phyloP scores from a whole-genome alignment of 352 stramenopile genomes.

The Globisporangium uncinulatum region DNA sequence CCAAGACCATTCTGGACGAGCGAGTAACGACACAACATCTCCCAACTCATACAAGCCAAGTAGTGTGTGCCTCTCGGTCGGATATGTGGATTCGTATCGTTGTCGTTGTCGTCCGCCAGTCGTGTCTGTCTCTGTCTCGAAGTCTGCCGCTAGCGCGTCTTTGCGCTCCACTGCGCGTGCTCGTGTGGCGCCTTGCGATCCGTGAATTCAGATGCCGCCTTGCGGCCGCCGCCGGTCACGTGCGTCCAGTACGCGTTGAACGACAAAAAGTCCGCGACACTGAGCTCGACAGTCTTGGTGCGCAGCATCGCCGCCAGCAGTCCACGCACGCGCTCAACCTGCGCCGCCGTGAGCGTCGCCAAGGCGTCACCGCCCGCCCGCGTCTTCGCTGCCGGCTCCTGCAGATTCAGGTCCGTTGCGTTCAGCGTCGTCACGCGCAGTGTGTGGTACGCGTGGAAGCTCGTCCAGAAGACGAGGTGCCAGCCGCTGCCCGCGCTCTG shows the following conservation, averaged over 20 bases:
- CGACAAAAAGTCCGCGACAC: slow-evolving; percentile 62
- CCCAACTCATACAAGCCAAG: no score
- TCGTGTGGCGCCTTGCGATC: slow-evolving; percentile 81
- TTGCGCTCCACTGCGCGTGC: slow-evolving; percentile 72
- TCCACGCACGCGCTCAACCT: slow-evolving; percentile 58
- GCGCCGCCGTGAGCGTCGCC: slow-evolving; percentile 34
- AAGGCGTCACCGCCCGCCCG: slow-evolving; percentile 17
- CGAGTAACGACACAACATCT: no score
- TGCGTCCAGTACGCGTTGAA: slow-evolving; percentile 85
- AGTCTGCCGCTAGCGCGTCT: slow-evolving; percentile 1
- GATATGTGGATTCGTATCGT: background rate
- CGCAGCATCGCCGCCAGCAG: slow-evolving; percentile 76
- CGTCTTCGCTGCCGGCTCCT: slow-evolving; percentile 29
- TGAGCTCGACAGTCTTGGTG: slow-evolving; percentile 68
- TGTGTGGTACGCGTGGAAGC: slow-evolving; percentile 63
- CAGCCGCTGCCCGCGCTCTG: slow-evolving; percentile 54
- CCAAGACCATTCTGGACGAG: no score
- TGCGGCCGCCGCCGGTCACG: slow-evolving; percentile 58
- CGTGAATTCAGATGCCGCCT: slow-evolving; percentile 70
- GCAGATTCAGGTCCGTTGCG: slow-evolving; percentile 51
- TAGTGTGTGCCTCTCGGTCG: no score
- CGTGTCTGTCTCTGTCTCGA: background rate
- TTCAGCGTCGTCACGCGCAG: slow-evolving; percentile 55
- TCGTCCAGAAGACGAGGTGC: slow-evolving; percentile 60
- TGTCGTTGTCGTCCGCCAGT: background rate